A percentile compares a stretch with the other conserved stretches of the same genome.
These are phyloP conservation scores for Flammula alnicola DNA, from an alignment of 1,284 basidiomycete species.

Conservation along the genomic window DNA sequence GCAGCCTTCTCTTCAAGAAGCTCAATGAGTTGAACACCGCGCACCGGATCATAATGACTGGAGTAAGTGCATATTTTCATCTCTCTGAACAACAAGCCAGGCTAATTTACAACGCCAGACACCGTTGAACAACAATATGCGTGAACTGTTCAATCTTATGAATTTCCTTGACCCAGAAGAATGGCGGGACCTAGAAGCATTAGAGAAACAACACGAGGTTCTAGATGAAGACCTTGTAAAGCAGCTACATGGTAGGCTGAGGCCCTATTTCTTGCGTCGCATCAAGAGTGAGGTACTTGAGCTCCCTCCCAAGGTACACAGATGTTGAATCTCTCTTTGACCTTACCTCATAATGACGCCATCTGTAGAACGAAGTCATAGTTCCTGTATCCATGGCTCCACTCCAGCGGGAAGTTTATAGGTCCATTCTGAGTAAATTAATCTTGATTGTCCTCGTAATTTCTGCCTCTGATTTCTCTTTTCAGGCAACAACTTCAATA, in stretches of 20 bases:
- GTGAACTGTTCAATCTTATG: slow-evolving; percentile 94
- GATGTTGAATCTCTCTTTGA: not conserved
- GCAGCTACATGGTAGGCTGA: slow-evolving; percentile 76
- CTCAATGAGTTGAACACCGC: slow-evolving; percentile 79
- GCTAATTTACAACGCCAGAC: slow-evolving; percentile 66
- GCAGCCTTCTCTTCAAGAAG: slow-evolving; percentile 81
- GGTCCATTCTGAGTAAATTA: slow-evolving; percentile 77
- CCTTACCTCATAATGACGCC: slow-evolving; percentile 14
- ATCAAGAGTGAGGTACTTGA: slow-evolving; percentile 93
- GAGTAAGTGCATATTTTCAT: slow-evolving; percentile 48
- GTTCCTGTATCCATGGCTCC: slow-evolving; percentile 90
- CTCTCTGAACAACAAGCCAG: slow-evolving; percentile 3
- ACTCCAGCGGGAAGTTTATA: slow-evolving; percentile 90
- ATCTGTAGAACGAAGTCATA: slow-evolving; percentile 79
- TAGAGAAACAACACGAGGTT: slow-evolving; percentile 75
- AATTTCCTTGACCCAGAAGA: slow-evolving; percentile 85
- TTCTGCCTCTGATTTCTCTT: slow-evolving; percentile 6
- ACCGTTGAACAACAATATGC: slow-evolving; percentile 95
- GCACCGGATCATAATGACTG: slow-evolving; percentile 92
- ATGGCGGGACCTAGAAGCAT: slow-evolving; percentile 74
- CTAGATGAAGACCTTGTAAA: slow-evolving; percentile 81
- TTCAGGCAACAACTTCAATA: slow-evolving; percentile 72
- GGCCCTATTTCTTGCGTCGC: slow-evolving; percentile 92
- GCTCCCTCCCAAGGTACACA: slow-evolving; percentile 88
- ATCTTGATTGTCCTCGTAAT: slow-evolving; percentile 12